Percentiles rank a stretch among this genome's conserved stretches.
phyloP scores from a whole-genome alignment of 768 basidiomycete species.

The Pluteus cervinus region DNA sequence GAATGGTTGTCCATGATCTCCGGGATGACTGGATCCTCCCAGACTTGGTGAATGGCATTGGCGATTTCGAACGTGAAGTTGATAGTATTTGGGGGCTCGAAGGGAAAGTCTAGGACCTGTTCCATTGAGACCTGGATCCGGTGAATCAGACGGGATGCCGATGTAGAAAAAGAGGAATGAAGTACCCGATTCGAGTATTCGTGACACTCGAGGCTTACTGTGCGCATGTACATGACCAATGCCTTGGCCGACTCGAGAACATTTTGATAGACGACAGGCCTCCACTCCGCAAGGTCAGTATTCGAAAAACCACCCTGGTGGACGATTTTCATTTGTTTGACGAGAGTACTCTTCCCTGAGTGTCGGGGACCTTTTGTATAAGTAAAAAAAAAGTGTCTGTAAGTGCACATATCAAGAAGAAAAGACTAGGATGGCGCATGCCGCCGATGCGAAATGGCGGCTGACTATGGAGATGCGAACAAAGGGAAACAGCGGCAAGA shows the following conservation, averaged over 20 bases:
- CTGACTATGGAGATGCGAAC: neutral
- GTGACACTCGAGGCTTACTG: constrained; percentile 74
- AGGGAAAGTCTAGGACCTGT: constrained; percentile 52
- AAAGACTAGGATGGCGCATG: neutral
- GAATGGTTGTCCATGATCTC: constrained; percentile 47
- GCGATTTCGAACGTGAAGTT: constrained; percentile 56
- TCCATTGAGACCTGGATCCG: constrained; percentile 34
- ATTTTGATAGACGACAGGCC: constrained; percentile 77
- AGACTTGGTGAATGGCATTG: constrained; percentile 58
- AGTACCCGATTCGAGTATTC: constrained; percentile 56
- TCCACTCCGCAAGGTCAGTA: constrained; percentile 71
- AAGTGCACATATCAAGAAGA: neutral
- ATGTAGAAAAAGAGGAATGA: constrained; percentile 7
- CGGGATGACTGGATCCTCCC: constrained; percentile 62
- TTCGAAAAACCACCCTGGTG: constrained; percentile 84
- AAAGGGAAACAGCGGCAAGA: constrained; percentile 1
- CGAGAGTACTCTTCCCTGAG: constrained; percentile 91
- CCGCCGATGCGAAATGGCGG: neutral
- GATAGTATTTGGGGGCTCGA: constrained; percentile 35
- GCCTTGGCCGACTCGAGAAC: constrained; percentile 86
- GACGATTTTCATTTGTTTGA: constrained; percentile 99
- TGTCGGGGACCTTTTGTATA: constrained; percentile 74
- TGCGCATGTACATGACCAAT: constrained; percentile 78
- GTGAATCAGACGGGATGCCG: constrained; percentile 4
- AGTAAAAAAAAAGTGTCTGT: too few species aligned